These are phyloP conservation scores for Trypanosoma caninum DNA, from an alignment of 208 protist species.

Conservation along the genomic window DNA sequence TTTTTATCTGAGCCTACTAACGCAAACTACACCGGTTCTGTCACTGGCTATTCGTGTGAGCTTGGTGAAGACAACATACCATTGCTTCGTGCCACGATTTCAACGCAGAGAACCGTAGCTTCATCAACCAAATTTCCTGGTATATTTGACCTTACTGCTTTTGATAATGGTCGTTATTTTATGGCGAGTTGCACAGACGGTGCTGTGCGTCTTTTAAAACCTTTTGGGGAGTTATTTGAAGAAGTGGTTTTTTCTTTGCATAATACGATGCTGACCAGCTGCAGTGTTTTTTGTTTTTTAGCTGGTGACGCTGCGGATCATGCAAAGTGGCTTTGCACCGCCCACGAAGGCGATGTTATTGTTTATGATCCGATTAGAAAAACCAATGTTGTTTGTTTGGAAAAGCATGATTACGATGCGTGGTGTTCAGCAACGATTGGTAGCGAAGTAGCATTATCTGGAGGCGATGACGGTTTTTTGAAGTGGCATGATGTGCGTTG, in stretches of 20 bases:
- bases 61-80: background rate
- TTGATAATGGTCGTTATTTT: constrained; percentile 11
- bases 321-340: constrained; percentile 43
- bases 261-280: constrained; percentile 76
- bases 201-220: constrained; percentile 41
- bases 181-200: constrained; percentile 73
- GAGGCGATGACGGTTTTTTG: constrained; percentile 77
- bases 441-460: constrained; percentile 39
- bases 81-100: background rate
- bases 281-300: constrained; percentile 35
- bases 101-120: background rate
- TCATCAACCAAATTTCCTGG: constrained; percentile 31
- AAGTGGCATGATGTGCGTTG: constrained; percentile 56
- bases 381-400: constrained; percentile 27
- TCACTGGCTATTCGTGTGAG: constrained; percentile 16
- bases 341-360: constrained; percentile 58
- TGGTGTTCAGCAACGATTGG: constrained; percentile 63
- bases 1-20: background rate
- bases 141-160: constrained; percentile 56
- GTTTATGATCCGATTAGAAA: constrained; percentile 36
- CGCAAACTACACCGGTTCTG: constrained; percentile 10
- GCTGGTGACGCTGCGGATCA: background rate
- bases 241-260: constrained; percentile 35
- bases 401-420: constrained; percentile 79
- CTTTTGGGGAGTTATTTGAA: constrained; percentile 9